phyloP scores from a whole-genome alignment of 805 yeast species.

The Yarrowia keelungensis region DNA sequence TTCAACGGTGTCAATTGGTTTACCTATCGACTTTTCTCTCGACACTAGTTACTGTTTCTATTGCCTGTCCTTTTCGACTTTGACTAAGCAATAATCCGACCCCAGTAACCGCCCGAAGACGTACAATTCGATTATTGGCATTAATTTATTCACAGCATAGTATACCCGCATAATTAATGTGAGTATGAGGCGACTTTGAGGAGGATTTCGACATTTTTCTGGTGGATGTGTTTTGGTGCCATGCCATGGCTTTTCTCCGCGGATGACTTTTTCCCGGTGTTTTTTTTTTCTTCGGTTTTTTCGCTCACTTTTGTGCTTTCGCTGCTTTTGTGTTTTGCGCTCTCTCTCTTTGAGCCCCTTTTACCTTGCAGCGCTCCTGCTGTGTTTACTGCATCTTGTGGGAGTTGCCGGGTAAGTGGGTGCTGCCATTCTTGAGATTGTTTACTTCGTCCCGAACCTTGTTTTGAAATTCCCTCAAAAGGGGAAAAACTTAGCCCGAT shows the following conservation, averaged over 20 bases:
- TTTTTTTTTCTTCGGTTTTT: constrained; percentile 6
- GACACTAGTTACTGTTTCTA: constrained; percentile 36
- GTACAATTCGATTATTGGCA: constrained; percentile 39
- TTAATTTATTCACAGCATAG: constrained; percentile 39
- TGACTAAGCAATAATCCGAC: constrained; percentile 27
- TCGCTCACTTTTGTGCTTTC: constrained; percentile 1
- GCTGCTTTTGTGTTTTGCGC: background rate
- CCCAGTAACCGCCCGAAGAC: constrained; percentile 25
- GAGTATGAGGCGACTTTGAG: constrained; percentile 16
- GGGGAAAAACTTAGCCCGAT: constrained; percentile 37
- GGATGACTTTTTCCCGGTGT: constrained; percentile 11
- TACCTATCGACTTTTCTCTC: constrained; percentile 8
- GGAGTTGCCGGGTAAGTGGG: constrained; percentile 30
- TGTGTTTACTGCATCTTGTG: constrained; percentile 17
- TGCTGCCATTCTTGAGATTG: constrained; percentile 26
- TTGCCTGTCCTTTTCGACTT: constrained; percentile 26
- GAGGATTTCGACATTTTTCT: background rate
- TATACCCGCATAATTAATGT: constrained; percentile 39
- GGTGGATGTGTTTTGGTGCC: background rate
- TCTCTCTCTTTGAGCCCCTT: background rate
- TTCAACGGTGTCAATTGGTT: constrained; percentile 36
- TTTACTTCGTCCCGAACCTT: constrained; percentile 27
- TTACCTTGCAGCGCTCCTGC: constrained; percentile 35
- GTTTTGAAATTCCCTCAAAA: constrained; percentile 35
- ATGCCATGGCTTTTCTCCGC: background rate